Conservation (phyloP, 768 basidiomycete genomes). For the Naganishia friedmannii region DNA sequence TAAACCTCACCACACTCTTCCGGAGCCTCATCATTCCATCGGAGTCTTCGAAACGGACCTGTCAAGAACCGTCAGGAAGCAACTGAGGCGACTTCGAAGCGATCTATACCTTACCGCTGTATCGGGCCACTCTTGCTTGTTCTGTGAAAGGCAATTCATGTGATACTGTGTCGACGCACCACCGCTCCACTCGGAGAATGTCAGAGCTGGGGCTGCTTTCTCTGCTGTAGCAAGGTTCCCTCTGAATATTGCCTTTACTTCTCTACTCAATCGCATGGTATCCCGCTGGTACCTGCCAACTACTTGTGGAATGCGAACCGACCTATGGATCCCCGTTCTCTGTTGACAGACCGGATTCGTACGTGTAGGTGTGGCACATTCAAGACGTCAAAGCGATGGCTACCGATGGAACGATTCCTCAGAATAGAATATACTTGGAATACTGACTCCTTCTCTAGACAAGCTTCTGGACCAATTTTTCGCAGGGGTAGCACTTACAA, state of each 20-base stretch:
- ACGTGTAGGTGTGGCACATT: background rate
- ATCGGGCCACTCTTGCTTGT: background rate
- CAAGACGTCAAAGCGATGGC: background rate
- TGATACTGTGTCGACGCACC: background rate
- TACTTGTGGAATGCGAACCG: background rate
- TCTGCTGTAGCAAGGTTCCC: background rate
- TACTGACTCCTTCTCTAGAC: too few relatives aligned
- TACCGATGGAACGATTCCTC: background rate
- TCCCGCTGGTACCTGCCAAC: background rate
- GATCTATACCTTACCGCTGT: background rate
- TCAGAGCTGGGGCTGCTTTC: background rate
- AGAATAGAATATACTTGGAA: background rate
- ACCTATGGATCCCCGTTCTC: background rate
- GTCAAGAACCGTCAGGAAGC: background rate
- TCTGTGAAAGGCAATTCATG: background rate
- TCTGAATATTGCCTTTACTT: background rate
- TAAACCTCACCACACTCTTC: too few relatives aligned
- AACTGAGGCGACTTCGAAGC: background rate
- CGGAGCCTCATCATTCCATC: too few relatives aligned
- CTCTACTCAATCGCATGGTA: background rate
- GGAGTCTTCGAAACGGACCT: background rate
- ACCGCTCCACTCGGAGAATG: background rate
- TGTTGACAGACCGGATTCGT: background rate
- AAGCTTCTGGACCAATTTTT: too few relatives aligned
- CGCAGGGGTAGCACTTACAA: too few relatives aligned